A percentile compares a stretch with the other conserved stretches of the same genome.
Evolutionary conservation across 805 yeast species (phyloP).

Genomic region (Candida tallmaniae): DNA sequence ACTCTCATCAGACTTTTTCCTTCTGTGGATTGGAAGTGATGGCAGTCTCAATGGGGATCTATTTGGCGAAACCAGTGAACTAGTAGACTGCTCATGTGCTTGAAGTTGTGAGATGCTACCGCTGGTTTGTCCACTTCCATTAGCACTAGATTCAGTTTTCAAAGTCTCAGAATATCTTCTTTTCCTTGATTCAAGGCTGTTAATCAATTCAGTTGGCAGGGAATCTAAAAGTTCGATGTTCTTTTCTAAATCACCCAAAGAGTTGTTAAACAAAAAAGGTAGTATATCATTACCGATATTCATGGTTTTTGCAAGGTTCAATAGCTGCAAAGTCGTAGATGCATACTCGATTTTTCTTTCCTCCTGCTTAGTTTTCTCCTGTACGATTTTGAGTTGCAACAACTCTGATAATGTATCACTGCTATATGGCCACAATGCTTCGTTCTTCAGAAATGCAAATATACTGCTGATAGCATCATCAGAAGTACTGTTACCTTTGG

Average conservation of each 20-base stretch:
- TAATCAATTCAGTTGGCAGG: slow-evolving; percentile 13
- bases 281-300: slow-evolving; percentile 32
- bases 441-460: slow-evolving; percentile 16
- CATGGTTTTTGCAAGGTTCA: slow-evolving; percentile 28
- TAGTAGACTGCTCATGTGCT: slow-evolving; percentile 8
- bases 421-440: slow-evolving; percentile 25
- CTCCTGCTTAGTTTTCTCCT: slow-evolving; percentile 41
- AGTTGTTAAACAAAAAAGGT: slow-evolving; percentile 27
- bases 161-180: slow-evolving; percentile 22
- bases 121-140: neutral
- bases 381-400: slow-evolving; percentile 34
- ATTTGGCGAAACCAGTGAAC: slow-evolving; percentile 21
- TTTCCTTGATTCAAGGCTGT: slow-evolving; percentile 7
- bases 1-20: slow-evolving; percentile 22
- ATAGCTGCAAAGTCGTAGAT: slow-evolving; percentile 29
- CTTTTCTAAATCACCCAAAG: slow-evolving; percentile 9
- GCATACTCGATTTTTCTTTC: slow-evolving; percentile 27
- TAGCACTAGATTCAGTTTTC: slow-evolving; percentile 7
- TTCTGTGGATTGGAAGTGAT: slow-evolving; percentile 14
- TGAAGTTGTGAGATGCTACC: slow-evolving; percentile 4
- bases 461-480: slow-evolving; percentile 19
- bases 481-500: neutral
- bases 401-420: slow-evolving; percentile 33
- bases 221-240: slow-evolving; percentile 14
- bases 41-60: slow-evolving; percentile 31